These are phyloP conservation scores for Fusarium ramigenum DNA, from an alignment of 2,329 filamentous ascomycete genomes.

Conservation along the genomic window DNA sequence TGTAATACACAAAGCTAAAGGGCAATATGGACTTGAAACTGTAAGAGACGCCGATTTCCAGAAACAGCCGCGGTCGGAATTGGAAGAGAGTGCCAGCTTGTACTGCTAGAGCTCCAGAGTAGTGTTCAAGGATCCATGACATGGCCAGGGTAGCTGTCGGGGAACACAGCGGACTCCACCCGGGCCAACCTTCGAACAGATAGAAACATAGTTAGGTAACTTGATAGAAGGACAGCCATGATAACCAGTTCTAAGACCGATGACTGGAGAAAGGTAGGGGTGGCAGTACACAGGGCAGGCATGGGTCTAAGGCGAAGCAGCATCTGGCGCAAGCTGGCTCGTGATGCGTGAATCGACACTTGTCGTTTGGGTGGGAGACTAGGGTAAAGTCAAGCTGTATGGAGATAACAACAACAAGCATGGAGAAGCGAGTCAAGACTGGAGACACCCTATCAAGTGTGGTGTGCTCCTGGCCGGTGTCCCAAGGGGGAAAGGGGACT, in stretches of 20 bases:
- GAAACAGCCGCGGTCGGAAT: constrained; percentile 12
- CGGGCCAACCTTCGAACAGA: constrained; percentile 28
- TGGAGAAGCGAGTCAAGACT: constrained; percentile 25
- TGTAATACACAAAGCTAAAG: constrained; percentile 31
- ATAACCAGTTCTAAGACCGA: constrained; percentile 15
- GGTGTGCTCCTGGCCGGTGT: constrained; percentile 35
- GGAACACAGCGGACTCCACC: constrained; percentile 16
- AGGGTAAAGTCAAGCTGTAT: constrained; percentile 16
- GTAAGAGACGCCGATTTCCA: constrained; percentile 9
- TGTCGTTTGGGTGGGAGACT: constrained; percentile 19
- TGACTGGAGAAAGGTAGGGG: constrained; percentile 22
- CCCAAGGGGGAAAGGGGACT: constrained; percentile 30
- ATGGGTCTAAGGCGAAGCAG: constrained; percentile 36
- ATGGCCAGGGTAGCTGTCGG: constrained; percentile 30
- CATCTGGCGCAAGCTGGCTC: constrained; percentile 35
- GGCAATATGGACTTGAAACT: constrained; percentile 36
- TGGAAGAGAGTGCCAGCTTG: constrained; percentile 28
- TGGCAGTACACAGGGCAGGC: constrained; percentile 2
- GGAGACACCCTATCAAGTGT: constrained; percentile 12
- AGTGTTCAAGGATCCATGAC: constrained; percentile 25
- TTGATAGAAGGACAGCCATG: constrained; percentile 19
- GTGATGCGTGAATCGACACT: constrained; percentile 37
- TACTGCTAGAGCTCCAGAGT: constrained; percentile 42
- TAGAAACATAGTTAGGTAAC: constrained; percentile 12
- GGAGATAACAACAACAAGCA: constrained; percentile 10